Base-by-base conservation (phyloP, 2,329 filamentous ascomycete genomes). In the Botrytis porri region DNA sequence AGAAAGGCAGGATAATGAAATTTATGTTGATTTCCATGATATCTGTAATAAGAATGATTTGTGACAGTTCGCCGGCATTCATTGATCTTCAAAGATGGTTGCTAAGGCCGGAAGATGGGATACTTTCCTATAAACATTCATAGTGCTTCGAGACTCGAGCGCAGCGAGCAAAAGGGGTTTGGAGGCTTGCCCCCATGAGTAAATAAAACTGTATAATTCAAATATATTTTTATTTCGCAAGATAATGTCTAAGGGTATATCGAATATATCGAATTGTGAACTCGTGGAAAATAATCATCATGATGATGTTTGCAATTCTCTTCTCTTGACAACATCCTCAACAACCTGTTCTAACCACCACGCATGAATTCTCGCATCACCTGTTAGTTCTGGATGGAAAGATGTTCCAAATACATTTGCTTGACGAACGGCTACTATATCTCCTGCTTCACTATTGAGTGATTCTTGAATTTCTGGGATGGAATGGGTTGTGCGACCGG, bases 371-470 rank as follows among this genome's bases (percentile, higher is more conserved):
- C 96, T 88, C 73, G 90, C 85, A 83, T 99, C 96, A 12, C 90
- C 88, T 0, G 95, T 98, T 81, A 99, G 82, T 82, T 99, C 96
- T 0, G 96, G 96, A 79, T 98, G 96, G 80, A 98, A 99, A 79
- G 95, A 98, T 4, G 93, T 98, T 6, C 94, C 96, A 78, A 98
- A 92, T 0, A 97, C 92, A 82, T 98, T 98, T 0, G 92, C 93
- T 83, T 98, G 95, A 76, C 88, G 87, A 48, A 98, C 93, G 0
- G 95, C 95, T 69, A 98, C 90, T 69, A 98, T 95, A 77, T 97
- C 93, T 3, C 91, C 88, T 4, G 85, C 87, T 61, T 83, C 83
- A 8, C 77, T 77, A 35, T 80, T 79, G 29, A 79, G 69, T 80
- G 57, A 80, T 79, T 39, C 82, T 81, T 77, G 84, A 79, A 51